Percentiles rank a stretch among this genome's conserved stretches.
Evolutionary conservation across 1,284 basidiomycete species (phyloP).

Genomic region (Trametes pubescens): DNA sequence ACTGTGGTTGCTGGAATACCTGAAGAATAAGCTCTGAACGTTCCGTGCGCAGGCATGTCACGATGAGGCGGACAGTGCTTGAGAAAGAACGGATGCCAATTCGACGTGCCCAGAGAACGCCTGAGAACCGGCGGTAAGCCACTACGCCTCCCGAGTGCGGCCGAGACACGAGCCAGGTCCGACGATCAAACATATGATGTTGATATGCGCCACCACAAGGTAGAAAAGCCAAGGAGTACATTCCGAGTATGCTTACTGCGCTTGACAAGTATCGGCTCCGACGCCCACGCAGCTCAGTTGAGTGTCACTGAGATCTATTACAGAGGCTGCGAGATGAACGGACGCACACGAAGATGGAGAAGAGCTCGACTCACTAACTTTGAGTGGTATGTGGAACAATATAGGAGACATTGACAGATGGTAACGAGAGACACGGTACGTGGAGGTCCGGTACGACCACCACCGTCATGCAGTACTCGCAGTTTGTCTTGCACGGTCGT

Average conservation of each 20-base stretch:
- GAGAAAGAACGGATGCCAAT: neutral
- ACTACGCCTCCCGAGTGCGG: neutral
- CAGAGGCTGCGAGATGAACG: neutral
- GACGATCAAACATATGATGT: neutral
- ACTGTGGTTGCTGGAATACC: neutral
- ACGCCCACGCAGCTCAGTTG: neutral
- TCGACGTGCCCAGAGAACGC: neutral
- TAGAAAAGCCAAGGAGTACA: neutral
- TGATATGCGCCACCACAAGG: neutral
- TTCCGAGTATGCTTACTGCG: neutral
- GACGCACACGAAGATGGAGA: neutral
- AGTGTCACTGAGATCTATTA: neutral
- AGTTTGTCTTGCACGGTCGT: neutral
- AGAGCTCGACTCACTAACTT: neutral
- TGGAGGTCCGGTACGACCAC: neutral
- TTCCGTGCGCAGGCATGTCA: slow-evolving; percentile 12
- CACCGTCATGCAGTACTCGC: neutral
- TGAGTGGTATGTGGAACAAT: neutral
- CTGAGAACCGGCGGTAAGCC: neutral
- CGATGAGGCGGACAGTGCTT: neutral
- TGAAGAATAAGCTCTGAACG: neutral
- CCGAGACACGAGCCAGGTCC: neutral
- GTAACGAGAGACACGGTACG: slow-evolving; percentile 6
- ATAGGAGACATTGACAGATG: slow-evolving; percentile 8
- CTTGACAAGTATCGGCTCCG: neutral